These are phyloP conservation scores for Aegilops speltoides DNA, from an alignment of 176 grass and related monocot genomes.

Conservation along the genomic window DNA sequence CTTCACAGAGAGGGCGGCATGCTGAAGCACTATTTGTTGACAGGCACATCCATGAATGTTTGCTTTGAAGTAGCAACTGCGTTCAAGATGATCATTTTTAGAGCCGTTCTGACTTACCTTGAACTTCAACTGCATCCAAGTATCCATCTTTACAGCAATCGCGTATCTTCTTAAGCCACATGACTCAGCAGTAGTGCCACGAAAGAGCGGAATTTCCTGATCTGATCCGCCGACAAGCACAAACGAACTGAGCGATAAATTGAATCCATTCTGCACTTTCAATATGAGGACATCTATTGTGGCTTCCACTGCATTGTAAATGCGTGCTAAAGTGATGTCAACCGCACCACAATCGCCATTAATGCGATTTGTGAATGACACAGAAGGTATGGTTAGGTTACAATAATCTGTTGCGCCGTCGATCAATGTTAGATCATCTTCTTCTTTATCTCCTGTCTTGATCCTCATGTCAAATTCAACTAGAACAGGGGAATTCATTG, in stretches of 20 bases:
- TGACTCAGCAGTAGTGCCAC: background rate
- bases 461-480: too few relatives aligned
- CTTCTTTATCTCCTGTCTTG: too few relatives aligned
- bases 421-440: too few relatives aligned
- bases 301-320: background rate
- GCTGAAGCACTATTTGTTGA: slow-evolving; percentile 6
- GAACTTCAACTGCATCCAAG: background rate
- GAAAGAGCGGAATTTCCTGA: background rate
- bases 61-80: background rate
- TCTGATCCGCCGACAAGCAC: background rate
- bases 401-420: too few relatives aligned
- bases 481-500: too few relatives aligned
- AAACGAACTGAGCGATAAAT: background rate
- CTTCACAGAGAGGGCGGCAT: background rate
- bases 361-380: background rate
- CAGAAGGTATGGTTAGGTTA: too few relatives aligned
- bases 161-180: background rate
- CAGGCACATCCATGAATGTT: background rate
- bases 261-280: background rate
- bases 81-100: background rate
- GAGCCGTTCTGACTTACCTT: background rate
- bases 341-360: background rate
- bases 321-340: background rate
- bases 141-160: background rate
- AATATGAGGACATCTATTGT: background rate